These are phyloP conservation scores for Paraphaeosphaeria minitans DNA, from an alignment of 2,329 filamentous ascomycete species.

Conservation along the genomic window DNA sequence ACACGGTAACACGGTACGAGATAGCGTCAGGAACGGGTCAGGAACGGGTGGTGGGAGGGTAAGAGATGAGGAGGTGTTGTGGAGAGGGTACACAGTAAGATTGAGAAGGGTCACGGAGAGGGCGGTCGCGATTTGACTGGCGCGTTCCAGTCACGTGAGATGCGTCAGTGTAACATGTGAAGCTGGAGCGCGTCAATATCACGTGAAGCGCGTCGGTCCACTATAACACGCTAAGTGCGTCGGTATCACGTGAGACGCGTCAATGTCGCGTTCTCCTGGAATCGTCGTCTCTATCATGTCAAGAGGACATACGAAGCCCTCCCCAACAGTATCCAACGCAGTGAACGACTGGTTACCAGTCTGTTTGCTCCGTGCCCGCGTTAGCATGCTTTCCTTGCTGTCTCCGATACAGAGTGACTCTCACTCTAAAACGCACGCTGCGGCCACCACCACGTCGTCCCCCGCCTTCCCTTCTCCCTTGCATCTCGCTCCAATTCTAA, in stretches of 20 bases:
- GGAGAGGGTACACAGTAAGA: too few relatives aligned
- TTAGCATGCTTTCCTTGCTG: neutral
- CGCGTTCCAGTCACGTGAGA: neutral
- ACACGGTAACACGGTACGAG: neutral
- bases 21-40: neutral
- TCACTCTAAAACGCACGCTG: neutral
- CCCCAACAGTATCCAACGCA: neutral
- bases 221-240: too few relatives aligned
- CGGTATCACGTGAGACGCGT: constrained; percentile 6
- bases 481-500: neutral
- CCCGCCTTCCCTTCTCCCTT: neutral
- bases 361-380: neutral
- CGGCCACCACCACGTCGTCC: neutral
- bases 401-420: neutral
- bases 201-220: too few relatives aligned
- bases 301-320: neutral
- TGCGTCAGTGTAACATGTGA: constrained; percentile 1
- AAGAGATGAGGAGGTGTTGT: neutral
- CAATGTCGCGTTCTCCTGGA: neutral
- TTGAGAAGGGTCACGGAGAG: too few relatives aligned
- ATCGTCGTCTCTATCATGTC: neutral
- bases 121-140: too few relatives aligned
- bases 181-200: too few relatives aligned
- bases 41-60: neutral
- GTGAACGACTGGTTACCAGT: neutral